Conservation (phyloP, 1,284 basidiomycete genomes). For the Rhodofomes roseus region DNA sequence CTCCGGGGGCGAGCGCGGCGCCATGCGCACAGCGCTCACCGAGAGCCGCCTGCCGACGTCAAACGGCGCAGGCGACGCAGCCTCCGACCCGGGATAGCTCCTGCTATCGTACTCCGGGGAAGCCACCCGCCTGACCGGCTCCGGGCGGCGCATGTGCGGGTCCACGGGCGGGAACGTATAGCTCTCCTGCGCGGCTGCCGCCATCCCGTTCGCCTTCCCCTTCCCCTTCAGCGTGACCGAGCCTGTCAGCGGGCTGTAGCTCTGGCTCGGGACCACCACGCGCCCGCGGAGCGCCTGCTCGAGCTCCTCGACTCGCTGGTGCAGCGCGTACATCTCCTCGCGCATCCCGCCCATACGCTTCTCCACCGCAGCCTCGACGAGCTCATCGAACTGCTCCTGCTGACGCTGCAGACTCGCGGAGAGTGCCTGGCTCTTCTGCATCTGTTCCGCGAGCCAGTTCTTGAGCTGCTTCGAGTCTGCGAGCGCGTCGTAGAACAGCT, state of each 20-base stretch:
- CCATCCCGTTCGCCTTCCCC: conserved; percentile 32
- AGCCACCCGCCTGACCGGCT: conserved; percentile 20
- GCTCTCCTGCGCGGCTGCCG: conserved; percentile 29
- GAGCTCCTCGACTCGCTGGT: conserved; percentile 41
- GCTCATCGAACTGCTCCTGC: conserved; percentile 55
- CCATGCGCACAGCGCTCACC: conserved; percentile 45
- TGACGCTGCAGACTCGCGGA: conserved; percentile 47
- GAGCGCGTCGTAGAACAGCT: conserved; percentile 74
- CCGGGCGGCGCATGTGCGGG: conserved; percentile 15
- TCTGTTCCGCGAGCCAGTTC: conserved; percentile 66
- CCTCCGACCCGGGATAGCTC: conserved; percentile 32
- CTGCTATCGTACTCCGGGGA: conserved; percentile 30
- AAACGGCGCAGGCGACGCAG: conserved; percentile 43
- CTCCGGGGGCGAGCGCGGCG: conserved; percentile 24
- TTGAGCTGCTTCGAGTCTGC: conserved; percentile 73
- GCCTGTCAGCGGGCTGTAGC: conserved; percentile 21
- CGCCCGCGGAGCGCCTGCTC: conserved; percentile 22
- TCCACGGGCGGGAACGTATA: conserved; percentile 47
- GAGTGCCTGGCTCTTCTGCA: conserved; percentile 56
- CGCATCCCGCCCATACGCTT: conserved; percentile 49
- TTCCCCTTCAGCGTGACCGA: conserved; percentile 24
- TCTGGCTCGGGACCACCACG: conserved; percentile 11
- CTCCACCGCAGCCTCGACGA: conserved; percentile 56
- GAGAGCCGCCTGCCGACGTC: conserved; percentile 45
- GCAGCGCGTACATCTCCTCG: conserved; percentile 53